Base-by-base conservation (phyloP, 257 asterid genomes). In the Solanum etuberosum region DNA sequence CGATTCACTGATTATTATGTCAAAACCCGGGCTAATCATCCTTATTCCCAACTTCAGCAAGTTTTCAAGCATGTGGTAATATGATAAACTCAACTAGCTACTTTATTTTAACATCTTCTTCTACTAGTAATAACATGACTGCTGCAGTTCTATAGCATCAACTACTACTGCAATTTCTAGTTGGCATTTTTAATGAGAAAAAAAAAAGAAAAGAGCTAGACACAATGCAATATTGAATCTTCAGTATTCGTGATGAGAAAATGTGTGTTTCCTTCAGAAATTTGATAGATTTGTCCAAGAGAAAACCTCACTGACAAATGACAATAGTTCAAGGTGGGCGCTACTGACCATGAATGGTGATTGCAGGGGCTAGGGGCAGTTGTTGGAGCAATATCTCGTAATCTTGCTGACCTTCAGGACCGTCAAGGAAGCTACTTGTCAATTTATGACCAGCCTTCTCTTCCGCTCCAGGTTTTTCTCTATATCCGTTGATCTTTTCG, bases 31-130 rank as follows among this genome's bases (percentile, higher is more conserved):
- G 98, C 99, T 43, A 95, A 96, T 91, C 99, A 97, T 91, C 99
- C 99, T 77, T 97, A 97, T 92, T 97, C 99, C 86, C 99, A 96
- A 88, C 99, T 97, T 88, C 98, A 93, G 93, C 98, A 96, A 92
- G 96, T 97, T 32, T 96, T 97, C 91, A 97, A 96, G 94, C 99
- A 97, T 89, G 99, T 97, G 98, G 99, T 97, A 95, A 93, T 90
- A 88, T 86, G 54, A 88, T 86, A 86, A 87, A 54, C 76, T 87
- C 77, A 51, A 40, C 37, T 86, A 16, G 61, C 65, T 27, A 13
- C n/a, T 31, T 32, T 35, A 20, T 80, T 61, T 23, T 23, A 15
- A 5, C 48, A 70, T 85, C 48, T 40, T 81, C 27, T 46, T 72
- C 83, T 67, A 15, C 68, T 81, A 29, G 68, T 48, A 48, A 81